These are phyloP conservation scores for Linum lewisii DNA, from an alignment of 345 rosid species.

Conservation along the genomic window DNA sequence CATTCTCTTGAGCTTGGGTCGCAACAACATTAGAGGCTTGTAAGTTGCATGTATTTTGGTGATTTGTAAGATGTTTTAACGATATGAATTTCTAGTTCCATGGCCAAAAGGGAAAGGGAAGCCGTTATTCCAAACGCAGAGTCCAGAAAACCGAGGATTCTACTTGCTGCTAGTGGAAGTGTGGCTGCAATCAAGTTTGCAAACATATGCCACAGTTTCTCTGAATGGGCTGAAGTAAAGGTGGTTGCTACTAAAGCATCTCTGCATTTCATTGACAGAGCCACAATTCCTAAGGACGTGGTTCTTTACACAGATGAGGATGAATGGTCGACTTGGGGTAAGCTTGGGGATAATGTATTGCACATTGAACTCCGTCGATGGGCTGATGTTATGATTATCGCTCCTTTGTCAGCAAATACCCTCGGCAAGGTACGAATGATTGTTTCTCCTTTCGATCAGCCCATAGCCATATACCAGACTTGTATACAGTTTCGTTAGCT, in stretches of 20 bases:
- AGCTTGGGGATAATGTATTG: constrained; percentile 78
- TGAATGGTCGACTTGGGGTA: constrained; percentile 88
- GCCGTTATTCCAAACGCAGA: constrained; percentile 18
- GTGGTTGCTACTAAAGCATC: constrained; percentile 72
- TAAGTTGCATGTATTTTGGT: no score
- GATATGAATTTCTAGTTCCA: neutral
- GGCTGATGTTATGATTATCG: constrained; percentile 93
- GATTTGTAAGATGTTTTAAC: no score
- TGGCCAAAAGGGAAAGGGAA: constrained; percentile 24
- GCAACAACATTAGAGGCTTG: no score
- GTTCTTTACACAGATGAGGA: constrained; percentile 69
- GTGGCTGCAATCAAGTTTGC: constrained; percentile 88
- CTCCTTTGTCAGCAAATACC: constrained; percentile 90
- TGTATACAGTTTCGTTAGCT: no score
- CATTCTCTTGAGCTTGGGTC: no score
- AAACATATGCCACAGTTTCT: constrained; percentile 72
- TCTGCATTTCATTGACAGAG: constrained; percentile 68
- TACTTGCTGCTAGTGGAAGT: constrained; percentile 86
- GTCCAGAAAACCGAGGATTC: constrained; percentile 50
- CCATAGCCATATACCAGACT: no score
- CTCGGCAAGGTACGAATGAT: constrained; percentile 98
- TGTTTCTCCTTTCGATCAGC: no score
- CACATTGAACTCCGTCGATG: constrained; percentile 85
- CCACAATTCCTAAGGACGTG: constrained; percentile 59
- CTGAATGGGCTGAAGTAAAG: constrained; percentile 85